Conservation (phyloP, 148 eudicot genomes). For the Silene conica region DNA sequence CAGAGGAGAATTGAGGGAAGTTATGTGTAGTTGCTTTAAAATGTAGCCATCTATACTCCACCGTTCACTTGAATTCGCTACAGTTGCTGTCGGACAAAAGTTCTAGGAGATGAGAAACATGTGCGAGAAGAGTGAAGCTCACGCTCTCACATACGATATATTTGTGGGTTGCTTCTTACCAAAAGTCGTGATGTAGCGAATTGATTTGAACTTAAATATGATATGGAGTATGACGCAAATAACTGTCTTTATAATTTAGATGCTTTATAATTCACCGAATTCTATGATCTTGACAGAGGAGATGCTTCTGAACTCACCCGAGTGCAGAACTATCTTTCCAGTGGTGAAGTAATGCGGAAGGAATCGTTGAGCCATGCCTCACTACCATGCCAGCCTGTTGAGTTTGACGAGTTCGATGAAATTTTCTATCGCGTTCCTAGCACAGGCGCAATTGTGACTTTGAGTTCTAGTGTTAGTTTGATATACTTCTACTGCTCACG, state of each 20-base stretch:
- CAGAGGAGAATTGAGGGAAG: neutral
- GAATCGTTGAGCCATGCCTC: constrained; percentile 62
- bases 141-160: too few relatives aligned
- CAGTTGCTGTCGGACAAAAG: too few relatives aligned
- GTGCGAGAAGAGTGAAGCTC: too few relatives aligned
- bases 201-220: neutral
- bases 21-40: neutral
- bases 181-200: neutral
- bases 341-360: constrained; percentile 70
- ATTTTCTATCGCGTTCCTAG: constrained; percentile 55
- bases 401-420: constrained; percentile 34
- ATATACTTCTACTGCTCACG: constrained; percentile 77
- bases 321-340: constrained; percentile 45
- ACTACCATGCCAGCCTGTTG: constrained; percentile 60
- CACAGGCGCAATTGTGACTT: constrained; percentile 72
- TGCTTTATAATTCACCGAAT: constrained; percentile 3
- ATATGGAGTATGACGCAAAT: too few relatives aligned
- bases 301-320: constrained; percentile 42
- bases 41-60: neutral
- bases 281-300: constrained; percentile 39
- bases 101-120: too few relatives aligned
- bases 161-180: too few relatives aligned
- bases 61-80: too few relatives aligned
- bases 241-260: neutral
- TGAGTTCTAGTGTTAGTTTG: constrained; percentile 60